Evolutionary conservation across 768 basidiomycete genomes (phyloP).

Genomic region (Cyathus striatus): DNA sequence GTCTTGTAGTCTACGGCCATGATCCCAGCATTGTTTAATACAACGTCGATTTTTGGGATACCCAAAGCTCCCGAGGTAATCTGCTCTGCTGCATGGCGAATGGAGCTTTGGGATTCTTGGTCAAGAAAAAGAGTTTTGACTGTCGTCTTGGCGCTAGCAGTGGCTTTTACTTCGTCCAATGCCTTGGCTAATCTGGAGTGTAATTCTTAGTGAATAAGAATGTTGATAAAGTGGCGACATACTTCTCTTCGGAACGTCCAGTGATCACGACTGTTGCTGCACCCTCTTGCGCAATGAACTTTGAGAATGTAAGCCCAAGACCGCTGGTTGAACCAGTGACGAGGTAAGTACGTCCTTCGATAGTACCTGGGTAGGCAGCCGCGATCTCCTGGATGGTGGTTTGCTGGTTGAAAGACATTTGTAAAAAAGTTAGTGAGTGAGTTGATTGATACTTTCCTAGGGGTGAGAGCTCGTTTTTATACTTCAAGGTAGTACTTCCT

Average conservation of each 20-base stretch:
- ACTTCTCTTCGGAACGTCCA: neutral
- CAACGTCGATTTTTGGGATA: conserved; percentile 13
- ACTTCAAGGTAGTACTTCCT: no score
- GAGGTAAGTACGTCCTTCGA: neutral
- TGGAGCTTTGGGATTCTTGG: neutral
- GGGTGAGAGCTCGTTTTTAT: no score
- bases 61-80: neutral
- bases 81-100: neutral
- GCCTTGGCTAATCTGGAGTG: neutral
- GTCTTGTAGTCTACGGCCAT: neutral
- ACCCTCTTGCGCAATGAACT: neutral
- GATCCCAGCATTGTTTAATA: conserved; percentile 8
- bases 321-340: neutral
- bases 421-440: conserved; percentile 2
- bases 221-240: neutral
- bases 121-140: neutral
- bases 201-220: neutral
- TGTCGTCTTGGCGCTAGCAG: neutral
- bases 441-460: no score
- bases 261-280: neutral
- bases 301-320: neutral
- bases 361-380: neutral
- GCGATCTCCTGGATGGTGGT: neutral
- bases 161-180: neutral
- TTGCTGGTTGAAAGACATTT: conserved; percentile 6